Conservation (phyloP, 495 filamentous ascomycete species). For the Aspergillus baeticus region DNA sequence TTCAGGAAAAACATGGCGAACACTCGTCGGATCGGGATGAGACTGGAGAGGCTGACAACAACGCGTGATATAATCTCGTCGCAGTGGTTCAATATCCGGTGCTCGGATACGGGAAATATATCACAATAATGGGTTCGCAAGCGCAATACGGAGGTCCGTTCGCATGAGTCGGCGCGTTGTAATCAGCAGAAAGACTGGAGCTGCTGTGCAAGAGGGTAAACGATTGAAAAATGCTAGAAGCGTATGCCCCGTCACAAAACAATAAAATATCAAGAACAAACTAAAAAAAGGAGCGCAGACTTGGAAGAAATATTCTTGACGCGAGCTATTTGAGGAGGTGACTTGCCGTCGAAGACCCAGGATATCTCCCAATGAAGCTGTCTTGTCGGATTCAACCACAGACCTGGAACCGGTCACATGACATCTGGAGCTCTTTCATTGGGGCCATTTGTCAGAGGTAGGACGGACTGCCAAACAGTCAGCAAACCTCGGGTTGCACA, state of each 20-base stretch:
- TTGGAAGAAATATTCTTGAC: not conserved
- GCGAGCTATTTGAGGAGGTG: not conserved
- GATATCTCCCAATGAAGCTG: slow-evolving; percentile 2
- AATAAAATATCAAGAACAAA: not conserved
- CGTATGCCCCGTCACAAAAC: slow-evolving; percentile 5
- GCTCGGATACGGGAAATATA: not conserved
- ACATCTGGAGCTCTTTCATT: not conserved
- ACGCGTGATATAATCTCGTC: not conserved
- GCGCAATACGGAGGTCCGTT: not conserved
- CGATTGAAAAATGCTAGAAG: slow-evolving; percentile 3
- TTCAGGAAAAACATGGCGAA: slow-evolving; percentile 91
- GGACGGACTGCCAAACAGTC: too few relatives aligned
- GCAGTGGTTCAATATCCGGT: not conserved
- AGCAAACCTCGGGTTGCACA: slow-evolving; percentile 9
- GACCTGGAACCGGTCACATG: slow-evolving; percentile 18
- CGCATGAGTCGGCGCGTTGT: not conserved
- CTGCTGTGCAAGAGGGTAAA: slow-evolving; percentile 6
- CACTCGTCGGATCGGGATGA: not conserved
- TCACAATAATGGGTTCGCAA: not conserved
- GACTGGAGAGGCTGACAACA: not conserved
- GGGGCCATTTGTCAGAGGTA: too few relatives aligned
- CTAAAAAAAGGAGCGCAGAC: not conserved
- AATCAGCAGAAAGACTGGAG: not conserved
- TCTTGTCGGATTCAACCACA: slow-evolving; percentile 4
- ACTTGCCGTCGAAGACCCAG: slow-evolving; percentile 2